phyloP scores from a whole-genome alignment of 2,329 filamentous ascomycete genomes.

The Rutstroemia sydowiana region DNA sequence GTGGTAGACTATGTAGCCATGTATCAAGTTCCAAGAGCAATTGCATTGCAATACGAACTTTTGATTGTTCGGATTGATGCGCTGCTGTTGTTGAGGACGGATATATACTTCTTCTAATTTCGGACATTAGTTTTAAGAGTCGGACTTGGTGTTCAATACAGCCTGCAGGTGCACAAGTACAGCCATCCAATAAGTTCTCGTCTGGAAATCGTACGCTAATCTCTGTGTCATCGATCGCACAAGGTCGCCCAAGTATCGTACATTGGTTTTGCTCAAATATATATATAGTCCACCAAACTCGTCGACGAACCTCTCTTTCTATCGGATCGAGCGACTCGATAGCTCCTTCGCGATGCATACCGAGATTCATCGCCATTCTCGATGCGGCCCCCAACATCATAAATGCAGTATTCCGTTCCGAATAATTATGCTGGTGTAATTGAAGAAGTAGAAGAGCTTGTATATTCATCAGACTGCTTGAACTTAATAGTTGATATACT shows the following conservation, averaged over 20 bases:
- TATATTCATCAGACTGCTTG: constrained; percentile 35
- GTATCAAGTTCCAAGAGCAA: constrained; percentile 22
- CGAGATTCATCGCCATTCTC: constrained; percentile 37
- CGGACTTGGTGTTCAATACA: constrained; percentile 23
- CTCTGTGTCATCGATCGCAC: constrained; percentile 25
- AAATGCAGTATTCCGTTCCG: constrained; percentile 36
- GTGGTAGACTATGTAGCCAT: constrained; percentile 24
- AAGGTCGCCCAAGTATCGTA: constrained; percentile 26
- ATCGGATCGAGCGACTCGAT: constrained; percentile 32
- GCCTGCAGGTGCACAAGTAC: constrained; percentile 19
- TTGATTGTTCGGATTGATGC: constrained; percentile 18
- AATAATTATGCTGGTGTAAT: constrained; percentile 35
- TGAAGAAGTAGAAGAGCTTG: constrained; percentile 37
- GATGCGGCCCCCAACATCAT: constrained; percentile 35
- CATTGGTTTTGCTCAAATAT: constrained; percentile 27
- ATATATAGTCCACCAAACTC: constrained; percentile 29
- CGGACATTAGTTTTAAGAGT: constrained; percentile 21
- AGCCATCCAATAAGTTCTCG: constrained; percentile 25
- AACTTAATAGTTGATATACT: constrained; percentile 32
- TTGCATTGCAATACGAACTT: constrained; percentile 18
- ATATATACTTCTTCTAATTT: constrained; percentile 26
- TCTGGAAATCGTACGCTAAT: constrained; percentile 26
- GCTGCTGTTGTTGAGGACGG: constrained; percentile 15
- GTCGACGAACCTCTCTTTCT: constrained; percentile 25
- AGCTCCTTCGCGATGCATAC: constrained; percentile 37